Conservation (phyloP, 805 yeast genomes). For the Monosporozyma siamensis region DNA sequence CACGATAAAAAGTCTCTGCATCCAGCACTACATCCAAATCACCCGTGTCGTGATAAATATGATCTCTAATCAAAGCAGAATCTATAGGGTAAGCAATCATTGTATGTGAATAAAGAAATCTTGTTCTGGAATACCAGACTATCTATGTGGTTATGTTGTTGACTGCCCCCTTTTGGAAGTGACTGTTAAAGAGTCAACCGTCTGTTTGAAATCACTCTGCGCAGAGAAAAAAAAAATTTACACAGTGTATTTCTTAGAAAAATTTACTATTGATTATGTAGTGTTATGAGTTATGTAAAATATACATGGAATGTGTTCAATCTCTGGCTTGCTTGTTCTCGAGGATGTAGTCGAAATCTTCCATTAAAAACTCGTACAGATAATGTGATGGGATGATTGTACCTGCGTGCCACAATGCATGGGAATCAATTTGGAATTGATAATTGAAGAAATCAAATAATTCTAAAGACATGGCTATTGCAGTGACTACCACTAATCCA, state of each 20-base stretch:
- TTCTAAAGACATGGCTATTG: conserved; percentile 80
- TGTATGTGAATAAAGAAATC: neutral
- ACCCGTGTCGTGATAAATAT: conserved; percentile 28
- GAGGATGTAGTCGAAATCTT: conserved; percentile 29
- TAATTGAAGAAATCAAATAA: conserved; percentile 80
- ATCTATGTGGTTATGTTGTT: too few species aligned
- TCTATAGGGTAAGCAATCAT: conserved; percentile 33
- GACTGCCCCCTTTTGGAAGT: too few species aligned
- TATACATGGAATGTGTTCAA: neutral
- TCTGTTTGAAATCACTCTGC: too few species aligned
- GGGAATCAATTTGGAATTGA: conserved; percentile 71
- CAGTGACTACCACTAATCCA: conserved; percentile 41
- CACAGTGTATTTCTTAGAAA: too few species aligned
- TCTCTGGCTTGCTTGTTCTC: conserved; percentile 3
- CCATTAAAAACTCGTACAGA: conserved; percentile 55
- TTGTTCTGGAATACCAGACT: too few species aligned
- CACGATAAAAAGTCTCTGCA: conserved; percentile 21
- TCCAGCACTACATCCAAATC: conserved; percentile 23
- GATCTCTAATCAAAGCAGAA: conserved; percentile 31
- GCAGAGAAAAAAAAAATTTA: too few species aligned
- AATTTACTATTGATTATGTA: too few species aligned
- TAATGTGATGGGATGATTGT: conserved; percentile 74
- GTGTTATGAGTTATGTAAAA: too few species aligned
- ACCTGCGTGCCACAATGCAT: conserved; percentile 85
- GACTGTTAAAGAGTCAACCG: too few species aligned